Evolutionary conservation across 768 basidiomycete genomes (phyloP).

Genomic region (Pleurotus ostreatus): DNA sequence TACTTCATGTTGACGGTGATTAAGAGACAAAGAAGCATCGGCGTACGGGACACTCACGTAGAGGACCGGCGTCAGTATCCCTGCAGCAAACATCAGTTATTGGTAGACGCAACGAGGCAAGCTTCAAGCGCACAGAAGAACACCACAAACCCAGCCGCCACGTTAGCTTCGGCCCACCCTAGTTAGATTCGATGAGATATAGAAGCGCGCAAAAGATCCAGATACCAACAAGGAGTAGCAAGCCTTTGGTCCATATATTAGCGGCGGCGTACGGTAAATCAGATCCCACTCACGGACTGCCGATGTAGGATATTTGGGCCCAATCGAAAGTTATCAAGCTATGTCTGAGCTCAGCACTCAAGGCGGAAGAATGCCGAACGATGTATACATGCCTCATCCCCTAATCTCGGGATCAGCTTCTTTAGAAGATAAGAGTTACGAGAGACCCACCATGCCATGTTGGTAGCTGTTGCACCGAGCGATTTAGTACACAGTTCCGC

Average conservation of each 20-base stretch:
- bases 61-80: slow-evolving; percentile 58
- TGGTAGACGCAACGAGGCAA: not conserved
- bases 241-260: slow-evolving; percentile 24
- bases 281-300: slow-evolving; percentile 39
- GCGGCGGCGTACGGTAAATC: not conserved
- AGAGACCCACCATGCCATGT: slow-evolving; percentile 14
- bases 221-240: slow-evolving; percentile 50
- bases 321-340: slow-evolving; percentile 79
- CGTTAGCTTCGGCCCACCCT: slow-evolving; percentile 77
- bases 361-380: not conserved
- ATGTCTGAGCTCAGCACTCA: slow-evolving; percentile 46
- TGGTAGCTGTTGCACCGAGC: slow-evolving; percentile 10
- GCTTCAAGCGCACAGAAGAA: slow-evolving; percentile 51
- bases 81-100: slow-evolving; percentile 14
- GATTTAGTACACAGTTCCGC: too few relatives aligned
- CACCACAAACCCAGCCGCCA: slow-evolving; percentile 56
- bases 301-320: slow-evolving; percentile 64
- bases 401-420: slow-evolving; percentile 50
- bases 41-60: slow-evolving; percentile 32
- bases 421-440: slow-evolving; percentile 15
- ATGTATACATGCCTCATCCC: slow-evolving; percentile 10
- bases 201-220: not conserved
- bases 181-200: not conserved
- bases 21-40: too few relatives aligned
- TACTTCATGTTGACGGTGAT: slow-evolving; percentile 29